Evolutionary conservation across 306 rosid species (phyloP), one percentile per base, ranked within the genome.

Genomic region (Gillenia trifoliata): DNA sequence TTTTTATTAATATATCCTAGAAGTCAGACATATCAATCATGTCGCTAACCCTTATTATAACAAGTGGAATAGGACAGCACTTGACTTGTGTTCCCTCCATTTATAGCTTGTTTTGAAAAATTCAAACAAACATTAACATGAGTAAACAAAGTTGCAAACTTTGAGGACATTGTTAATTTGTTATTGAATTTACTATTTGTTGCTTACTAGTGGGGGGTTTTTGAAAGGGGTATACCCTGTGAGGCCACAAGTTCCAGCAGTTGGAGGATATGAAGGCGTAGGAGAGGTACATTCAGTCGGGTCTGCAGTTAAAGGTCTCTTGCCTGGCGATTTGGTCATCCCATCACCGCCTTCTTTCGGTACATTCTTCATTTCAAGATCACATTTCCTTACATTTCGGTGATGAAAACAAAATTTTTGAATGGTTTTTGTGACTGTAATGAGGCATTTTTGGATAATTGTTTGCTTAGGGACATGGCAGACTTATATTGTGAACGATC

Each of bases 331-430:
- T 41, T 83, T 87, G 92, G 97, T 93, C 76, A 90, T 93, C 83
- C 98, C 98, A 4, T 93, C 89, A n/a, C 98, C 97, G 0, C 97
- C 97, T 28, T 88, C 96, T 62, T 89, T 77, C 10, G 97, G 97
- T 91, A 78, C 75, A 11, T 36, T 36, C 40, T 36, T 36, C 40
- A 36, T 8, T 45, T 45, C 52, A 45, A 45, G 8, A 45, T 45
- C 52, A 4, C 22, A 0, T 70, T 29, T 70, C 13, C 41, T 47
- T 45, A 23, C 8, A 62, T 12, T 11, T 33, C 36, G 49, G 61
- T 33, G 55, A 7, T 6, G 19, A 22, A n/a, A n/a, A 22, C 33
- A 13, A 45, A 45, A 45, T 45, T 8, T 5, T 16, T 31, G 52
- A 34, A 29, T 70, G 73, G 9, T 31, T 26, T 71, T 56, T 31